Conservation (phyloP, 1,284 basidiomycete species). For the Ceratorhiza oryzae-sativae region DNA sequence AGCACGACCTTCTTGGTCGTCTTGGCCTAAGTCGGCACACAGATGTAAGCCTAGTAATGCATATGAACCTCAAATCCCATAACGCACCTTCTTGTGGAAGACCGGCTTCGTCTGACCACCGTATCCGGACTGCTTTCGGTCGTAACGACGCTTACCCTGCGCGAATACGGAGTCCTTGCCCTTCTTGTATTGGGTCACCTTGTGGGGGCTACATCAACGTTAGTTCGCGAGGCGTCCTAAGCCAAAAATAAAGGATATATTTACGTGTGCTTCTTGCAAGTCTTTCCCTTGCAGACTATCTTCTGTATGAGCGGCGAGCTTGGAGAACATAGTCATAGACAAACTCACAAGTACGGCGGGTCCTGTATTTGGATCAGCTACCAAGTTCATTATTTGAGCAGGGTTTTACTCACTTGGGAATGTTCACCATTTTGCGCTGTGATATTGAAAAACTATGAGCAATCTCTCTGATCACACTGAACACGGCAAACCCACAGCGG, state of each 20-base stretch:
- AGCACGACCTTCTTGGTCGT: slow-evolving; percentile 99
- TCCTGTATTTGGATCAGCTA: slow-evolving; percentile 56
- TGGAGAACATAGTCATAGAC: slow-evolving; percentile 39
- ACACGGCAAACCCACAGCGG: not conserved
- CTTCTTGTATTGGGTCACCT: slow-evolving; percentile 99
- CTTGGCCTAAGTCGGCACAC: slow-evolving; percentile 68
- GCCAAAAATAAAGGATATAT: slow-evolving; percentile 49
- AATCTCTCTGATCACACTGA: not conserved
- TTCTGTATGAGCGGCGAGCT: slow-evolving; percentile 32
- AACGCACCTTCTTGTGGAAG: slow-evolving; percentile 96
- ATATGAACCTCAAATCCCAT: not conserved
- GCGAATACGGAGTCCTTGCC: slow-evolving; percentile 96
- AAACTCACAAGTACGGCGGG: slow-evolving; percentile 81
- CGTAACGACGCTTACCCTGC: slow-evolving; percentile 99
- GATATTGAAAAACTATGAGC: not conserved
- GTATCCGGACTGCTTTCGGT: slow-evolving; percentile 98
- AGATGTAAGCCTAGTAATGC: not conserved
- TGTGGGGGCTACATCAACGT: slow-evolving; percentile 74
- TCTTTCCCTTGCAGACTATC: slow-evolving; percentile 96
- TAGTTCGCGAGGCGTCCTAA: not conserved
- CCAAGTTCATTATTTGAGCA: not conserved
- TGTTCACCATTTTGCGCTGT: slow-evolving; percentile 81
- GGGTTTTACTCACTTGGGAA: slow-evolving; percentile 76
- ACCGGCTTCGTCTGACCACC: slow-evolving; percentile 99
- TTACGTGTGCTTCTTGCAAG: slow-evolving; percentile 98